Evolutionary conservation across 345 rosid genomes (phyloP).

Genomic region (Gossypium longicalyx): DNA sequence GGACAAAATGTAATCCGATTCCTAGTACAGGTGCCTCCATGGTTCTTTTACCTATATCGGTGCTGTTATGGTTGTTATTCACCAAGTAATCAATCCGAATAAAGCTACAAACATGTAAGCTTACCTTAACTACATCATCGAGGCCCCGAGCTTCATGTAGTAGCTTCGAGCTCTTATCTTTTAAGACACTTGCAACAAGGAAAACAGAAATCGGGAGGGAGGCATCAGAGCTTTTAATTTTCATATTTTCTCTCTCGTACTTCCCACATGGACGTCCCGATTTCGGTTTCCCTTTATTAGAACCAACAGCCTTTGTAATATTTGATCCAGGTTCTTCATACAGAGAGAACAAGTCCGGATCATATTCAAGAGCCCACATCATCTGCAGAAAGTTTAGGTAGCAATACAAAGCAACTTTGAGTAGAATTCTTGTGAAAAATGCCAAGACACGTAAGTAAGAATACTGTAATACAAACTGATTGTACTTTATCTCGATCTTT

Average conservation of each 20-base stretch:
- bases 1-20: too few species aligned
- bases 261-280: constrained; percentile 75
- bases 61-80: neutral
- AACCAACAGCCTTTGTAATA: constrained; percentile 44
- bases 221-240: constrained; percentile 46
- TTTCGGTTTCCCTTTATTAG: constrained; percentile 56
- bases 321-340: constrained; percentile 62
- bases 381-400: constrained; percentile 48
- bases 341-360: constrained; percentile 66
- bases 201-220: constrained; percentile 93
- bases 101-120: constrained; percentile 9
- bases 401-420: neutral
- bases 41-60: too few species aligned
- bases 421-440: constrained; percentile 5
- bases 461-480: neutral
- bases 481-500: neutral
- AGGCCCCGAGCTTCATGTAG: constrained; percentile 87
- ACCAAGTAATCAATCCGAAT: neutral
- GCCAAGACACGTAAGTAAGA: neutral
- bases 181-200: constrained; percentile 96
- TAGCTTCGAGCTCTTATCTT: constrained; percentile 86
- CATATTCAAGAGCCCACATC: constrained; percentile 99
- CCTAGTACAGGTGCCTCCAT: too few species aligned
- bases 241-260: constrained; percentile 85
- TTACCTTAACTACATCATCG: constrained; percentile 91